Evolutionary conservation across 2,329 filamentous ascomycete species (phyloP), one percentile per base, ranked within the genome.

Genomic region (Diaporthe ilicicola): DNA sequence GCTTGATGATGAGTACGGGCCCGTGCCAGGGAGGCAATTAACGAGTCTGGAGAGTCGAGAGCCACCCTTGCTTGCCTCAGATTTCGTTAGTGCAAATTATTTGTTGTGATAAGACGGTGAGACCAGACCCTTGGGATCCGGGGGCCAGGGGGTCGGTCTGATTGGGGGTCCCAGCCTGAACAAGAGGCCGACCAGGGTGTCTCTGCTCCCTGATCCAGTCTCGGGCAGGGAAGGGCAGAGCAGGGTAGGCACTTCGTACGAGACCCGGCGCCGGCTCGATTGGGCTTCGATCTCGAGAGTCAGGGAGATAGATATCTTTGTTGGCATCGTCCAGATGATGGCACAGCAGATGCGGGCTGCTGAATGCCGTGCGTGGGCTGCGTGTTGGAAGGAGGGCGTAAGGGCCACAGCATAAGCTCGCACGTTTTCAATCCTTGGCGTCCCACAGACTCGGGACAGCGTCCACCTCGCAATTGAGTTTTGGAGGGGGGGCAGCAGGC

Each of bases 361-460:
- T 64, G 27, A 37, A 13, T 64, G 59, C 59, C 29, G 44, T 64
- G n/a, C n/a, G 59, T 50, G 59, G 24, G 59, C 59, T 64, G 59
- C 44, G 59, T 37, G 44, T 50, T 64, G 59, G 42, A 29, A 50
- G 19, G 44, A 50, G 19, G 59, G 29, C 22, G 37, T 37, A n/a
- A 24, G 44, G 59, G 32, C 44, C 44, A 64, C 59, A 55, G 34
- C 51, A 55, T 64, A 67, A 46, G 37, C 46, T 67, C 42, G 65
- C 39, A 53, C 51, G 65, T 67, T 56, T 48, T 50, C 59, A 50
- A n/a, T 37, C 19, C 59, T 64, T 64, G 59, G 59, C 59, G 59
- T 64, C 59, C 59, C 59, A 50, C 29, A 64, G 44, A 64, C 44
- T 64, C 59, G 59, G 59, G 59, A 64, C 59, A 37, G 44, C 44